Percentiles rank a stretch among this genome's conserved stretches.
Conservation (phyloP, 495 filamentous ascomycete species). For the Margaritispora aquatica region DNA sequence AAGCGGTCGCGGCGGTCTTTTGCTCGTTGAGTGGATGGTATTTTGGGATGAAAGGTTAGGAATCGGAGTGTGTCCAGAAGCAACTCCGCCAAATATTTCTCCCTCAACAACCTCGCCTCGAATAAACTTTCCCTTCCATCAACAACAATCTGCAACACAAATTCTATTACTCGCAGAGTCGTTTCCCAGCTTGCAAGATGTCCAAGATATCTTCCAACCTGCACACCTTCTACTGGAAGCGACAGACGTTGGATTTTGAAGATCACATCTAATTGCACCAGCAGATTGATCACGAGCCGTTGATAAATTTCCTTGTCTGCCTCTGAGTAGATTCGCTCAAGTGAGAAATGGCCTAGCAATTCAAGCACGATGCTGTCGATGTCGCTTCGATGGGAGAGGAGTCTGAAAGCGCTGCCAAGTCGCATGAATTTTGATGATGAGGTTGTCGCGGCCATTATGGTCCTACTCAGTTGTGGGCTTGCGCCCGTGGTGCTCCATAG, state of each 20-base stretch:
- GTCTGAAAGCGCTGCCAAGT: constrained; percentile 26
- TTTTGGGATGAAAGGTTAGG: constrained; percentile 31
- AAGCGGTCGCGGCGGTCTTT: constrained; percentile 30
- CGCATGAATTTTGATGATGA: constrained; percentile 31
- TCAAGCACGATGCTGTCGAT: constrained; percentile 32
- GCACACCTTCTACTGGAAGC: constrained; percentile 26
- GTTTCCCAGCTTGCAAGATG: constrained; percentile 34
- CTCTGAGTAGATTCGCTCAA: constrained; percentile 32
- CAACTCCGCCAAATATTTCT: constrained; percentile 30
- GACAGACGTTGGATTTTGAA: constrained; percentile 32
- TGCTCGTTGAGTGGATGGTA: constrained; percentile 21
- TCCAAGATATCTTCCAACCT: constrained; percentile 30
- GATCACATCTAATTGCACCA: constrained; percentile 25
- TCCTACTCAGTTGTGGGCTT: constrained; percentile 1
- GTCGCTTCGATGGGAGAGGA: constrained; percentile 30
- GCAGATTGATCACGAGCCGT: constrained; percentile 23
- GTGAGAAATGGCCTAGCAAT: constrained; percentile 31
- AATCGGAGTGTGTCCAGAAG: constrained; percentile 31
- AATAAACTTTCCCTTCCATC: constrained; percentile 30
- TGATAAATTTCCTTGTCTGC: constrained; percentile 25
- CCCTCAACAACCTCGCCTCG: constrained; percentile 25
- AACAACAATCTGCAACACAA: constrained; percentile 27
- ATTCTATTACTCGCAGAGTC: constrained; percentile 29
- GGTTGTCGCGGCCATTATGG: constrained; percentile 26
- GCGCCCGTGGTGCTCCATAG: constrained; percentile 5